Conservation (phyloP, 352 stramenopile species). For the Phytophthora fragariae region DNA sequence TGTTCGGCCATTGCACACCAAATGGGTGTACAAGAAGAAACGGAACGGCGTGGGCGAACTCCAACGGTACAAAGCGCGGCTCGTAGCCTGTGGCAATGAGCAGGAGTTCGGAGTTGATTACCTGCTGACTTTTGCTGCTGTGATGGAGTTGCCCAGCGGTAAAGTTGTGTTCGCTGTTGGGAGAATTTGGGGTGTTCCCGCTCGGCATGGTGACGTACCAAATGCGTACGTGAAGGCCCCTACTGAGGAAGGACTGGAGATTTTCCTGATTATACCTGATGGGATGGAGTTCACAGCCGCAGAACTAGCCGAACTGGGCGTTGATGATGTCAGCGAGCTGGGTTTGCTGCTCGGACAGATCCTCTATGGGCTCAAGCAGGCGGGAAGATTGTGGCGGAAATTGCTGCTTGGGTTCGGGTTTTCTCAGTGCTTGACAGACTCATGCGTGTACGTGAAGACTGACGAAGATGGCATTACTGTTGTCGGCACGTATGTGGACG, state of each 20-base stretch:
- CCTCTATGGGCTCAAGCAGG: conserved; percentile 45
- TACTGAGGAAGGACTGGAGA: conserved; percentile 29
- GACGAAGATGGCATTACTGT: conserved; percentile 4
- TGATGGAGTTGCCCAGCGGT: conserved; percentile 35
- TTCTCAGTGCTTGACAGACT: conserved; percentile 31
- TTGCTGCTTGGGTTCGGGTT: conserved; percentile 26
- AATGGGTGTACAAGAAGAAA: conserved; percentile 50
- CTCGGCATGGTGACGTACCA: conserved; percentile 39
- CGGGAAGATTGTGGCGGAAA: conserved; percentile 40
- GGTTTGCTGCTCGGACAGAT: conserved; percentile 26
- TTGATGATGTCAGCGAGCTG: conserved; percentile 15
- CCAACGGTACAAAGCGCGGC: conserved; percentile 22
- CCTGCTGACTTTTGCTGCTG: conserved; percentile 18
- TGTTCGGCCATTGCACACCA: conserved; percentile 17
- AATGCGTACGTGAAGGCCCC: conserved; percentile 45
- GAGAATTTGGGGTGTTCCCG: conserved; percentile 28
- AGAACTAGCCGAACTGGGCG: conserved; percentile 15
- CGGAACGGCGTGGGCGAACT: conserved; percentile 11
- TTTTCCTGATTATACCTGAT: conserved; percentile 32
- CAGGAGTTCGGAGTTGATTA: conserved; percentile 30
- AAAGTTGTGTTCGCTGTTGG: conserved; percentile 30
- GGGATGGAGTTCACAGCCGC: conserved; percentile 32
- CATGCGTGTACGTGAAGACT: conserved; percentile 35
- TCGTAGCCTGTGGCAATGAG: no score
- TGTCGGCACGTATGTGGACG: conserved; percentile 41